Conservation (phyloP, 202 grass and related monocot species). For the Zoysia matrella region DNA sequence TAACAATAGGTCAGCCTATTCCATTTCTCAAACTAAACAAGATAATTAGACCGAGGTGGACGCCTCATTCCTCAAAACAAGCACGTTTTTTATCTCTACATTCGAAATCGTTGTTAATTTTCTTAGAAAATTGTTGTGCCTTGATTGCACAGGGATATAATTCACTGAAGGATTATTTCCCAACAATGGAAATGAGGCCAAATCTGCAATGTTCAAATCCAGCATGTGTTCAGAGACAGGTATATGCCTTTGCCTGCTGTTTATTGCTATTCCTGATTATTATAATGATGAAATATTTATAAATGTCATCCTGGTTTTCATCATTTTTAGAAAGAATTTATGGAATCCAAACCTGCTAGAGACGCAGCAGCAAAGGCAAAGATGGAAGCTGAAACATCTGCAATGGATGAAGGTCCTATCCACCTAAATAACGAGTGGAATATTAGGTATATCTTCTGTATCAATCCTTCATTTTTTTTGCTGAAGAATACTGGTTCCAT, state of each 20-base stretch:
- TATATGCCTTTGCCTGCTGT: conserved; percentile 23
- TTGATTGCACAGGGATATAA: conserved; percentile 79
- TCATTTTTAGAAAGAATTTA: conserved; percentile 79
- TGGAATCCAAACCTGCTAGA: conserved; percentile 79
- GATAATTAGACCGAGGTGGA: too few species aligned
- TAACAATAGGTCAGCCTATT: background rate
- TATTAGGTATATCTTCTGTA: conserved; percentile 64
- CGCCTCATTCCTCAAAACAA: background rate
- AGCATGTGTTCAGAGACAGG: conserved; percentile 93
- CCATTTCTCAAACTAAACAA: background rate
- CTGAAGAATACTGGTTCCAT: conserved; percentile 11
- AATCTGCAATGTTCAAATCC: conserved; percentile 95
- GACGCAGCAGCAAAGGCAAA: conserved; percentile 90
- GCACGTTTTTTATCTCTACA: background rate
- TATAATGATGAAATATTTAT: conserved; percentile 3
- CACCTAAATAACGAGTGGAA: conserved; percentile 93
- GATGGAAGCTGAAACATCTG: conserved; percentile 75
- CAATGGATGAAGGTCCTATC: conserved; percentile 61
- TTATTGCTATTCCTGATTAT: conserved; percentile 4
- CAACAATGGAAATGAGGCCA: conserved; percentile 96
- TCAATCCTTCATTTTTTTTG: background rate
- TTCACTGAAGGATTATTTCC: conserved; percentile 96
- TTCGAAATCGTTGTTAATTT: conserved; percentile 11
- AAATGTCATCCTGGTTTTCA: conserved; percentile 15
- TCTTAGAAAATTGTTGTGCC: conserved; percentile 1